These are phyloP conservation scores for Penicillium expansum DNA, from an alignment of 2,329 filamentous ascomycete species.

Conservation along the genomic window DNA sequence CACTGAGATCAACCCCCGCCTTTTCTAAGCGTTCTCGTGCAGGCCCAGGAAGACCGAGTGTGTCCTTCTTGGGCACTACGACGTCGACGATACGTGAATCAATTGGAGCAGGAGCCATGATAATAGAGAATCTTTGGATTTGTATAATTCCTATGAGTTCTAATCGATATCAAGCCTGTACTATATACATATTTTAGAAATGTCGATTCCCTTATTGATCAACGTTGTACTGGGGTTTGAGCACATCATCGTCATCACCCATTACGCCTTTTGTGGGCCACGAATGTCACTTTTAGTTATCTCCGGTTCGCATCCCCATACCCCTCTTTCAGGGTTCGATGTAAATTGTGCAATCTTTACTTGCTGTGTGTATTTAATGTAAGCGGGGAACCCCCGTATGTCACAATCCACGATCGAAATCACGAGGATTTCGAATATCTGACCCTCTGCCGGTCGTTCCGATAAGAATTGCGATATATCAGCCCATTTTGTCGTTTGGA, in stretches of 20 bases:
- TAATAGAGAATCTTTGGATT: neutral
- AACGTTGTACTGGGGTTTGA: slow-evolving; percentile 9
- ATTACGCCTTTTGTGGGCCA: slow-evolving; percentile 30
- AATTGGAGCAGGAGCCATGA: slow-evolving; percentile 59
- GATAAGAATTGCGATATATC: slow-evolving; percentile 14
- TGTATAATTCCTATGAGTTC: neutral
- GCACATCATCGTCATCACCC: slow-evolving; percentile 32
- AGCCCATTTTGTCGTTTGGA: neutral
- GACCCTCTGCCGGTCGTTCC: slow-evolving; percentile 6
- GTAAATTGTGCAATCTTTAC: neutral
- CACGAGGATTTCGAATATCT: slow-evolving; percentile 12
- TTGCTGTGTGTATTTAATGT: neutral
- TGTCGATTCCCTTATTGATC: neutral
- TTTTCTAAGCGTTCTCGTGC: slow-evolving; percentile 61
- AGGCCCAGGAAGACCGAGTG: slow-evolving; percentile 58
- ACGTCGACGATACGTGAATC: slow-evolving; percentile 63
- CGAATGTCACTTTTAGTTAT: neutral
- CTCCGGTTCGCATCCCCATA: neutral
- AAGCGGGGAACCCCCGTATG: slow-evolving; percentile 9
- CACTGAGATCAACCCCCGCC: slow-evolving; percentile 65
- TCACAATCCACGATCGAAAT: slow-evolving; percentile 29
- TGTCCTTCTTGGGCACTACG: slow-evolving; percentile 62
- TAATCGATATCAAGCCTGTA: neutral
- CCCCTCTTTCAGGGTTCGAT: slow-evolving; percentile 10
- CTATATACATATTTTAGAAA: neutral